Percentiles rank a stretch among this genome's conserved stretches.
Conservation (phyloP, 768 basidiomycete genomes). For the Nidularia pulvinata region DNA sequence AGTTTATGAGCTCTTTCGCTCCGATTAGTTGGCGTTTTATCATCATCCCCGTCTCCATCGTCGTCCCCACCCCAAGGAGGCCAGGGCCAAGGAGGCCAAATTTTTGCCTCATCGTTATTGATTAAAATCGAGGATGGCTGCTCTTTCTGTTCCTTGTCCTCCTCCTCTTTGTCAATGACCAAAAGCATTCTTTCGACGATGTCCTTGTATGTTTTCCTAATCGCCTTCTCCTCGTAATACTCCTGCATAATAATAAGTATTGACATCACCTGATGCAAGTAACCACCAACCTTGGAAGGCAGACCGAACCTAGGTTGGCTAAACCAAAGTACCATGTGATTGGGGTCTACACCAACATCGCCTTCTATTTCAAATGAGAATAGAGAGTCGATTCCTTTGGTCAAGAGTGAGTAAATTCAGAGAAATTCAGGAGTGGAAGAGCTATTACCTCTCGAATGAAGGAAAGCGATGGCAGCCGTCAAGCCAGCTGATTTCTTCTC, state of each 20-base stretch:
- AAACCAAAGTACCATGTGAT: conserved; percentile 85
- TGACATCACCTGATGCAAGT: neutral
- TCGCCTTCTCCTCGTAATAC: conserved; percentile 81
- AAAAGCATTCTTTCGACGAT: conserved; percentile 70
- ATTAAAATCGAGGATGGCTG: conserved; percentile 13
- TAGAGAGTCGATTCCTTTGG: conserved; percentile 69
- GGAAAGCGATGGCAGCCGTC: conserved; percentile 81
- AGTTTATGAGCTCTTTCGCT: conserved; percentile 59
- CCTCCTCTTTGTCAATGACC: conserved; percentile 51
- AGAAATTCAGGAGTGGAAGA: neutral
- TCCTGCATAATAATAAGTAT: conserved; percentile 45
- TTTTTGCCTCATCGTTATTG: conserved; percentile 35
- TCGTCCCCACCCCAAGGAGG: conserved; percentile 80
- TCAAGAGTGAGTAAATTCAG: conserved; percentile 1
- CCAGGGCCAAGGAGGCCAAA: conserved; percentile 86
- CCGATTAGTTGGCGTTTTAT: conserved; percentile 47
- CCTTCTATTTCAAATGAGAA: conserved; percentile 89
- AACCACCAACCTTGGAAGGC: conserved; percentile 71
- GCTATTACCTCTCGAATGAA: conserved; percentile 79
- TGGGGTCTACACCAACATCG: conserved; percentile 84
- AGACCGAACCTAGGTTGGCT: conserved; percentile 81
- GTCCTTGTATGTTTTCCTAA: conserved; percentile 67
- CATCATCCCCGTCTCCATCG: conserved; percentile 41
- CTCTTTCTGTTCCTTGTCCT: conserved; percentile 24
- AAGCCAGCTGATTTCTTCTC: conserved; percentile 49